Base-by-base conservation (phyloP, 2,329 filamentous ascomycete species). In the Xylariomycetidae sp. region DNA sequence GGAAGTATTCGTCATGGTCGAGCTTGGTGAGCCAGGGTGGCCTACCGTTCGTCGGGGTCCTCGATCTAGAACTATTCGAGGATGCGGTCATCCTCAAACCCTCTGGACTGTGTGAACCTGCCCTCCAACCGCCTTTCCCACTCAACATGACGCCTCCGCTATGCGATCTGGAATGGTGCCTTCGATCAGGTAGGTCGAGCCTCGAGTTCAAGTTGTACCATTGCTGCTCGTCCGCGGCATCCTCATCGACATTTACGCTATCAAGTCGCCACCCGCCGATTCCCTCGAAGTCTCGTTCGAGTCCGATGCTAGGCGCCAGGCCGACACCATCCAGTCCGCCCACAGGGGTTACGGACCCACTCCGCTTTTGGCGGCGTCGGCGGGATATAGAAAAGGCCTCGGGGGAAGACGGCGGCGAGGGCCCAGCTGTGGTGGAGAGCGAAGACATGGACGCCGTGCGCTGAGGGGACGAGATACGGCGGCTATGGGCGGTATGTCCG, bases 281-380 rank as follows among this genome's bases (percentile, higher is more conserved):
- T 6, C 75, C 75, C 44, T 80, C 75, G 42, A 70, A 80, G 48
- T 80, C 75, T 18, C 75, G 60, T 33, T 71, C 67, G 4, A 71
- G 56, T 0, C 72, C 72, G 20, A 72, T 54, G 39, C 65, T 70
- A 6, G 69, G 64, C 11, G 65, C 57, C 12, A 74, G 47, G 5
- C 64, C 58, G 27, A 67, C 47, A 6, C 58, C 53, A 17, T 53
- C 44, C 19, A 40, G 38, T 22, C 41, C 34, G 9, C 36, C 37
- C 18, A 36, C 33, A 2, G 53, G 54, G 2, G 50, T 51, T 12
- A 42, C 34, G 17, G 49, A 31, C 16, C 44, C 49, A 39, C 41
- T 53, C 11, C 45, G 37, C 33, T 46, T 53, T 20, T 35, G 34
- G 19, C 44, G 47, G 6, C 43, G 40, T n/a, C 41, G 38, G 20